These are phyloP conservation scores for Nakataea oryzae DNA, from an alignment of 2,329 filamentous ascomycete species.

Conservation along the genomic window DNA sequence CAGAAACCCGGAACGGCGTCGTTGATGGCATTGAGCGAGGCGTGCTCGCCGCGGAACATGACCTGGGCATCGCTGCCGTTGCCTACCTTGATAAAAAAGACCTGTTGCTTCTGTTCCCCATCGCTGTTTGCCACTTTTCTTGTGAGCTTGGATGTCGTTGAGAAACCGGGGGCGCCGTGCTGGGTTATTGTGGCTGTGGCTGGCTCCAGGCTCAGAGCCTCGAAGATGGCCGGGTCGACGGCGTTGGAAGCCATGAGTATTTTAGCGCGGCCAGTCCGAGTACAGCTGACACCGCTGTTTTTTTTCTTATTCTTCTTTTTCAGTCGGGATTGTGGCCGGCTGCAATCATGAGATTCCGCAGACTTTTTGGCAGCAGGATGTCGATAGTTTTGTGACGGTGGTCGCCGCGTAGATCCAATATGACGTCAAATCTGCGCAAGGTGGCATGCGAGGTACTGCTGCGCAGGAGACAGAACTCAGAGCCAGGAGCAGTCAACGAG, in stretches of 20 bases:
- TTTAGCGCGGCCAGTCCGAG: neutral
- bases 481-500: neutral
- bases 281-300: neutral
- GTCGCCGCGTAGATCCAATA: neutral
- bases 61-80: conserved; percentile 43
- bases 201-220: conserved; percentile 49
- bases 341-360: neutral
- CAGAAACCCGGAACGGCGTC: conserved; percentile 62
- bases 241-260: conserved; percentile 25
- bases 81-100: conserved; percentile 66
- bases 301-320: neutral
- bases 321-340: too few species aligned
- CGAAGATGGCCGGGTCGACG: conserved; percentile 52
- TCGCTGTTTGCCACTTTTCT: conserved; percentile 9
- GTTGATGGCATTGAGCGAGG: conserved; percentile 75
- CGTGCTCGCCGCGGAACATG: conserved; percentile 76
- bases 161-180: conserved; percentile 58
- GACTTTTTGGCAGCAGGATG: neutral
- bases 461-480: neutral
- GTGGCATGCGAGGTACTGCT: neutral
- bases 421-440: neutral
- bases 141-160: conserved; percentile 43
- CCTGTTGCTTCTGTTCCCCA: conserved; percentile 8
- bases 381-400: neutral
- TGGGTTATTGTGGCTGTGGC: conserved; percentile 42